Percentiles rank a stretch among this genome's conserved stretches.
These are phyloP conservation scores for Dioszegia hungarica DNA, from an alignment of 768 basidiomycete species.

Conservation along the genomic window DNA sequence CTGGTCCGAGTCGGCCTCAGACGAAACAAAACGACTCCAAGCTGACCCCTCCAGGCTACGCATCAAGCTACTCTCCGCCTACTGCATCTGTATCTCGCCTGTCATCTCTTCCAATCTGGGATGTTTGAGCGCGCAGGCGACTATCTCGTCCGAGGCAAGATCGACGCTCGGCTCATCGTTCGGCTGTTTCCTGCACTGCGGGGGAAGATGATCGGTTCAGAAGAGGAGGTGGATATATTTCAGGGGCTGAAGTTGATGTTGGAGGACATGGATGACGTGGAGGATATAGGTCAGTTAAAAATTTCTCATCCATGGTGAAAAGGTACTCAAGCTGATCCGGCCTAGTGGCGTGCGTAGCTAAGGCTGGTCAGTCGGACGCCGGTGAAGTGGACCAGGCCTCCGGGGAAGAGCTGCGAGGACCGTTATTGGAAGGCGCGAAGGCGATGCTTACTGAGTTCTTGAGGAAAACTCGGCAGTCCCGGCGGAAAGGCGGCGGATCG, in stretches of 20 bases:
- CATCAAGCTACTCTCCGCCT: slow-evolving; percentile 60
- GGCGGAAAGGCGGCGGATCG: slow-evolving; percentile 34
- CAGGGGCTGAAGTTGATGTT: slow-evolving; percentile 69
- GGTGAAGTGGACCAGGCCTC: not conserved
- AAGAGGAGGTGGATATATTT: slow-evolving; percentile 64
- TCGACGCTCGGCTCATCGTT: slow-evolving; percentile 78
- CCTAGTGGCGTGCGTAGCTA: not conserved
- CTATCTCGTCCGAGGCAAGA: slow-evolving; percentile 68
- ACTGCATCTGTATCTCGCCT: slow-evolving; percentile 75
- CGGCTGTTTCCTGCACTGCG: slow-evolving; percentile 75
- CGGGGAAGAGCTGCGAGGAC: not conserved
- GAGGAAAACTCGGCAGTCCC: slow-evolving; percentile 57
- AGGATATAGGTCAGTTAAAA: slow-evolving; percentile 88
- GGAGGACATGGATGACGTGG: slow-evolving; percentile 64
- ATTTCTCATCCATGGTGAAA: slow-evolving; percentile 22
- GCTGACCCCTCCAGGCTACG: slow-evolving; percentile 22
- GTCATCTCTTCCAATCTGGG: slow-evolving; percentile 70
- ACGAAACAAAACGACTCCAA: too few relatives aligned
- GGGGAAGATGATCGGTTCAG: slow-evolving; percentile 55
- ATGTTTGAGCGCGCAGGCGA: slow-evolving; percentile 77
- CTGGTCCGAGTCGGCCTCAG: not conserved
- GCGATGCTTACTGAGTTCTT: slow-evolving; percentile 73
- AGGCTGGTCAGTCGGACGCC: not conserved
- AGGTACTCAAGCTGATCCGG: not conserved
- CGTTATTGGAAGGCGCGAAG: slow-evolving; percentile 59